These are phyloP conservation scores for Acanthamoeba triangularis DNA, from an alignment of 208 protist genomes.

Conservation along the genomic window DNA sequence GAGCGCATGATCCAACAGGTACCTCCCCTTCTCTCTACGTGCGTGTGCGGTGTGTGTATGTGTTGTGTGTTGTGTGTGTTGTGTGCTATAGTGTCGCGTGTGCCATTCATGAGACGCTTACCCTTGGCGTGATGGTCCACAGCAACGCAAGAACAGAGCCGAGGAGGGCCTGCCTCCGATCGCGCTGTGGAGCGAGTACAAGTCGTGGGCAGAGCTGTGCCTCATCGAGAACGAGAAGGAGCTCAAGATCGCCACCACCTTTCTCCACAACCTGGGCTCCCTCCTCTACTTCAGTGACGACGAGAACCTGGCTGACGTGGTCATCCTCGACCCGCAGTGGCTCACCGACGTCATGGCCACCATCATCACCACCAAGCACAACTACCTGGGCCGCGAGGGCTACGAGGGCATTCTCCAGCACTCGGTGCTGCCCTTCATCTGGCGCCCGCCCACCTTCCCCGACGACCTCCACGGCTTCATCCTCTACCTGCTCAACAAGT, in stretches of 20 bases:
- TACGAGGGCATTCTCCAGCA: slow-evolving; percentile 73
- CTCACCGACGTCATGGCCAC: slow-evolving; percentile 63
- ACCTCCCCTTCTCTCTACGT: neutral
- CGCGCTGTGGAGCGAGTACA: slow-evolving; percentile 65
- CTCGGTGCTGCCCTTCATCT: slow-evolving; percentile 63
- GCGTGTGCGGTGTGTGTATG: too few relatives aligned
- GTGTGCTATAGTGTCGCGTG: neutral
- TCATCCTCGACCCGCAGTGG: slow-evolving; percentile 75
- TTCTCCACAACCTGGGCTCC: slow-evolving; percentile 70
- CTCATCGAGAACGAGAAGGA: slow-evolving; percentile 66
- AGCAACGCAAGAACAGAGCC: slow-evolving; percentile 55
- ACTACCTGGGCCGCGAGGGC: slow-evolving; percentile 28
- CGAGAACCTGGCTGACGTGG: slow-evolving; percentile 59
- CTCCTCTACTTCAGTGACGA: slow-evolving; percentile 71
- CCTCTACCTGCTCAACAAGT: slow-evolving; percentile 73
- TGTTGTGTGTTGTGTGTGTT: too few relatives aligned
- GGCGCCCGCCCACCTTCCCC: slow-evolving; percentile 56
- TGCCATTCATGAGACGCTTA: neutral
- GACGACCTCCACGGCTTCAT: slow-evolving; percentile 66
- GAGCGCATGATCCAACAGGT: slow-evolving; percentile 61
- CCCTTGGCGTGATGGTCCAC: neutral
- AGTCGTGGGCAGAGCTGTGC: slow-evolving; percentile 58
- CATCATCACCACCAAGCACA: slow-evolving; percentile 76
- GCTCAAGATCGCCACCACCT: slow-evolving; percentile 43
- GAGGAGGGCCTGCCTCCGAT: slow-evolving; percentile 60